Base-by-base conservation (phyloP, 2,329 filamentous ascomycete species). In the Catunica adiposa region DNA sequence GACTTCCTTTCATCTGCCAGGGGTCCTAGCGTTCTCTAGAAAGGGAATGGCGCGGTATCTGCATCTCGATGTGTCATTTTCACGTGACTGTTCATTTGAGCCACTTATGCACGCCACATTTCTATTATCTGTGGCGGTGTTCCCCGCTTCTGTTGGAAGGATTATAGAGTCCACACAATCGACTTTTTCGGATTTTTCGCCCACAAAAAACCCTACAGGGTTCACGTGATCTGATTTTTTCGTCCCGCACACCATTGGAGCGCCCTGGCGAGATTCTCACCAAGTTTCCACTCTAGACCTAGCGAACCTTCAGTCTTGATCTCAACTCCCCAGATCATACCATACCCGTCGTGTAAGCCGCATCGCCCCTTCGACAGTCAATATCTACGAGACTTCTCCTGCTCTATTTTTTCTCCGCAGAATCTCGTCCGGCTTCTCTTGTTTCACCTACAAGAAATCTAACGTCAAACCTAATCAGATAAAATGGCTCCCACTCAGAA, bases 401-500 rank as follows among this genome's bases (percentile, higher is more conserved):
- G 52, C 23, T 34, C 15, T 9, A 31, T 53, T 53, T 55, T 58
- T 34, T 52, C n/a, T 53, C 15, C 37, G 56, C 56, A 58, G 44
- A 53, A 40, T 54, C 38, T 58, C 50, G 53, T 52, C 56, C 47
- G 56, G 53, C 56, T 58, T 55, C 47, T 55, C 53, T 55, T 58
- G 29, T 58, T 42, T 57, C 37, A 44, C 29, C 22, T 31, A 55
- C 53, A 58, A 55, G 47, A 52, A 56, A 55, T 56, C 57, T 58
- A 58, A 58, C 57, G 57, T 54, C 50, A 56, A 67, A 65, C 61
- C 62, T 70, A 80, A 61, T 62, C 70, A 80, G 75, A 58, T 58
- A 59, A 77, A 70, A 84, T 84, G 80, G 83, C 81, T 71, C 71
- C 75, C 67, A 79, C 74, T 69, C 69, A 71, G 67, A 79, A 81